Evolutionary conservation across 768 basidiomycete genomes (phyloP), one percentile per base, ranked within the genome.

Genomic region (Pulveroboletus sp.): DNA sequence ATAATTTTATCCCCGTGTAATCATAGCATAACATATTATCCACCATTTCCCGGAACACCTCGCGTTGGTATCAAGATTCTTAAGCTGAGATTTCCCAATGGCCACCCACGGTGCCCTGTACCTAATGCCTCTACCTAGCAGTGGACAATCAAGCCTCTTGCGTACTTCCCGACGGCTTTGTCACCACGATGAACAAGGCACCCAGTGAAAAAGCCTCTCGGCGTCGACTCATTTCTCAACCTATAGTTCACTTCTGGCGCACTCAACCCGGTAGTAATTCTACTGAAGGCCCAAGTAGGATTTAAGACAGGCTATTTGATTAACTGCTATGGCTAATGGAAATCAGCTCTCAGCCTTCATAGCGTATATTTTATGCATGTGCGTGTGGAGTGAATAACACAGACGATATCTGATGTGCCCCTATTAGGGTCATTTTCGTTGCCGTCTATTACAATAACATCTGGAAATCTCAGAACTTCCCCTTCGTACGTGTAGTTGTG

Each of bases 391-490:
- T 17, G 2, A 28, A 28, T 15, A 14, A 14, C 13, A 18, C 8
- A 2, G 4, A 14, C 15, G 15, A 24, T 35, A 21, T 42, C 54
- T 56, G 35, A 60, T 10, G 5, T 24, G 3, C 1, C 33, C 54
- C 17, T 56, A 45, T 33, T 53, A 61, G 60, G 57, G 67, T 51
- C 56, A 69, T 64, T 66, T 75, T 52, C 54, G 70, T 46, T 18
- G 14, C 65, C 0, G 56, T 72, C 3, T 78, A 70, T 54, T 74
- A 73, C 21, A 71, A 62, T 38, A 83, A 86, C 51, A 66, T 74
- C 10, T 84, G 82, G 82, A 63, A 76, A 39, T 76, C 75, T 1
- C 75, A 79, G 57, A 76, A 71, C 57, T 82, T 84, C 69, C 83
- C 83, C 1, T 82, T 82, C 67, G 72, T 74, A 57, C 31, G 64